Evolutionary conservation across 306 rosid genomes (phyloP).

Genomic region (Gillenia trifoliata): DNA sequence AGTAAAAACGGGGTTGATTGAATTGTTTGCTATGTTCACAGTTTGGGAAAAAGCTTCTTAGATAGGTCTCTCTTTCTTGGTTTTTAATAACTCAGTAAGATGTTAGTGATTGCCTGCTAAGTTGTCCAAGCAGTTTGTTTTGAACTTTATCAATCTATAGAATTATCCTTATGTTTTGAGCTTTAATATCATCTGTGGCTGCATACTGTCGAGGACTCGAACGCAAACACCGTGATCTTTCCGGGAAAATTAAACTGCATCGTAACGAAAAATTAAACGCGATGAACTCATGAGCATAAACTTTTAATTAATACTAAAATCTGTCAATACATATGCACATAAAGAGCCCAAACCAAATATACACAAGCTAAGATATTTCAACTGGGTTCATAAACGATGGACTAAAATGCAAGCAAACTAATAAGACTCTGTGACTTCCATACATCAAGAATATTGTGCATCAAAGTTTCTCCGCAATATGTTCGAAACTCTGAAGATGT

Average conservation of each 20-base stretch:
- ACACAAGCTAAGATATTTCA: not conserved
- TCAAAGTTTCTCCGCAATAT: not conserved
- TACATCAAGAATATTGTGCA: not conserved
- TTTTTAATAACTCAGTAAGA: not conserved
- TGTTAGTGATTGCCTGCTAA: not conserved
- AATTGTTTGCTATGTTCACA: not conserved
- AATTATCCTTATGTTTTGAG: not conserved
- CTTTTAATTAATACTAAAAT: not conserved
- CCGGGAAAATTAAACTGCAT: not conserved
- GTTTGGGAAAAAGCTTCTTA: not conserved
- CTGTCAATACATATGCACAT: not conserved
- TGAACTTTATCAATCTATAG: not conserved
- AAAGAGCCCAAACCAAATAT: not conserved
- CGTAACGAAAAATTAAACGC: too few species aligned
- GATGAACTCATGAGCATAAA: not conserved
- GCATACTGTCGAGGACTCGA: not conserved
- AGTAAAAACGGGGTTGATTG: not conserved
- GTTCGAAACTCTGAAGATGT: not conserved
- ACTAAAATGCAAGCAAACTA: constrained; percentile 2
- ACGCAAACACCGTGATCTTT: not conserved
- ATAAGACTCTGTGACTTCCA: not conserved
- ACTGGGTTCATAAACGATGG: not conserved
- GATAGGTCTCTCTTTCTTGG: not conserved
- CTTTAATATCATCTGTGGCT: not conserved
- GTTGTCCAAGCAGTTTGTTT: not conserved